A percentile compares a stretch with the other conserved stretches of the same genome.
phyloP scores from a whole-genome alignment of 768 basidiomycete species.

The Boletus patriciae region DNA sequence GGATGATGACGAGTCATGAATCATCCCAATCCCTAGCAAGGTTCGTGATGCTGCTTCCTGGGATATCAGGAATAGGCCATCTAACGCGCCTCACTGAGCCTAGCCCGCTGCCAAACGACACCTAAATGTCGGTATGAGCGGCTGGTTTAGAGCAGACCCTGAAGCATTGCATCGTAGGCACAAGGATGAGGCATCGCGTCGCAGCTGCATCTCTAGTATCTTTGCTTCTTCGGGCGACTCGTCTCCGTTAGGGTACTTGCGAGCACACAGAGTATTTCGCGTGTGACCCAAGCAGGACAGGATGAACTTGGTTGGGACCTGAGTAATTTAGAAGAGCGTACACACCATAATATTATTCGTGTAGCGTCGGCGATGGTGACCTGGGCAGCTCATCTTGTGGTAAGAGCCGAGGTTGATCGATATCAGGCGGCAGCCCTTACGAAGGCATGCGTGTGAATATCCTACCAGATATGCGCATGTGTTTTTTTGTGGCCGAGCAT shows the following conservation, averaged over 20 bases:
- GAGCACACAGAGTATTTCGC: too few relatives aligned
- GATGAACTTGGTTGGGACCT: too few relatives aligned
- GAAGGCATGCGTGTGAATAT: not conserved
- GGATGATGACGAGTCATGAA: conserved; percentile 66
- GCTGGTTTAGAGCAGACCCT: conserved; percentile 87
- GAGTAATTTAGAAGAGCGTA: too few relatives aligned
- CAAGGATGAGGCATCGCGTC: conserved; percentile 87
- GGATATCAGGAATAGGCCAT: conserved; percentile 94
- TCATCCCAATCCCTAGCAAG: conserved; percentile 69
- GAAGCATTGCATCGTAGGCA: conserved; percentile 93
- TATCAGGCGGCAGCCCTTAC: too few relatives aligned
- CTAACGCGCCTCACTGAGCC: conserved; percentile 38
- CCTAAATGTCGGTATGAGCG: conserved; percentile 79
- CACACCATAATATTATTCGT: too few relatives aligned
- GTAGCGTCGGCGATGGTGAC: too few relatives aligned
- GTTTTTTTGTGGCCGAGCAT: not conserved
- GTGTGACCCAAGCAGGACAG: too few relatives aligned
- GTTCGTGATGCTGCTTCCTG: conserved; percentile 77
- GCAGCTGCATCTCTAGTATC: conserved; percentile 68
- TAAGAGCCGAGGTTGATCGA: too few relatives aligned
- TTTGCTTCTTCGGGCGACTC: too few relatives aligned
- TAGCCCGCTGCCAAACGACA: conserved; percentile 77
- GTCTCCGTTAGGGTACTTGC: too few relatives aligned
- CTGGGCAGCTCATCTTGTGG: too few relatives aligned
- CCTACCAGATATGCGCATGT: conserved; percentile 1